Evolutionary conservation across 208 protist species (phyloP), one percentile per base, ranked within the genome.

Genomic region (Trypanosoma congolense): DNA sequence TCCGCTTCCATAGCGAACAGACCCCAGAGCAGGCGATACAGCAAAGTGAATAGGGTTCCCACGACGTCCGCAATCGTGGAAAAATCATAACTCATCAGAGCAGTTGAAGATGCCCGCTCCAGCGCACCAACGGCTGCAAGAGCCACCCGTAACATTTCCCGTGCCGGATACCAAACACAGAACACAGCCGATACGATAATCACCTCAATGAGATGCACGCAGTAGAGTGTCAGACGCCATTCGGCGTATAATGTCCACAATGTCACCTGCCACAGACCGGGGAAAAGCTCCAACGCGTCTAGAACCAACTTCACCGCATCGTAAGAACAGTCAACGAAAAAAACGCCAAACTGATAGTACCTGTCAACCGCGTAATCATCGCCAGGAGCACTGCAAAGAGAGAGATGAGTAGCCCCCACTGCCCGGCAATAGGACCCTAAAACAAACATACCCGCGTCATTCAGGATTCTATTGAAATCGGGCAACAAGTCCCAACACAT

Each of bases 231-330:
- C 28, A 84, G 38, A 42, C 4, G 2, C 70, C 64, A 66, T 73
- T 92, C 84, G 0, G 52, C 42, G 22, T 58, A 48, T 66, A 73
- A 83, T 14, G 74, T 70, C 72, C 70, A 84, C 0, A 44, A 40
- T 44, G 61, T 52, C 10, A 73, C 63, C 18, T 30, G 45, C 70
- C 75, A 84, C 50, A 88, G 57, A 43, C 80, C 84, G 0, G 84
- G 80, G 24, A 92, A 61, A 38, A 86, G 36, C 54, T 86, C 79
- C n/a, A 83, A 21, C 16, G 62, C 66, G 29, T 88, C 84, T 21
- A 70, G 25, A 16, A 46, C 25, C 10, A 57, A 56, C 2, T 61
- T 60, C 10, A 68, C 25, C 6, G 67, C 51, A 3, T 70, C 49
- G n/a, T 28, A 48, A n/a, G 64, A 36, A 9, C 44, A 54, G 31